Base-by-base conservation (phyloP, 1,139 yeast genomes). In the Suhomyces wounanorum region DNA sequence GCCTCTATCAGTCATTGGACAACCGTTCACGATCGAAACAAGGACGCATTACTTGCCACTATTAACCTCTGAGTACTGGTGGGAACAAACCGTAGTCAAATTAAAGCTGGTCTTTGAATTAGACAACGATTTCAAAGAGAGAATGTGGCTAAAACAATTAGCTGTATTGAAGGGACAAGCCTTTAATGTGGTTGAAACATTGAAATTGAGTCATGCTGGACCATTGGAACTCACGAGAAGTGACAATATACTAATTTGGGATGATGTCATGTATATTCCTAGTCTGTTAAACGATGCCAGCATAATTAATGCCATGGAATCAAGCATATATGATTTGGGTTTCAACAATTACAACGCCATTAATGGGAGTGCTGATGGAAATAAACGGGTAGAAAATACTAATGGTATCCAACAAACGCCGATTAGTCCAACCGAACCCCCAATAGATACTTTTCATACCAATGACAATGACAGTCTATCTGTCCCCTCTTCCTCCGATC, bases 151-250 rank as follows among this genome's bases (percentile, higher is more conserved):
- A 40, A 79, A 81, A 52, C 94, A 87, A 60, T 74, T 86, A 73
- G 84, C 89, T 0, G 87, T 87, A 1, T 60, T 87, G 59, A 87
- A 87, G 60, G 95, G 95, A 0, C 94, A 87, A 60, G 90, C 94
- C 0, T 86, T 85, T 67, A 86, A 86, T 57, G 86, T 87, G 8
- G 87, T 86, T 4, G 90, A 87, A 57, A 77, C 85, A 1, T 66
- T 87, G 48, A 83, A 82, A 58, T 67, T 74, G 40, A 73, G 75
- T 1, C 77, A 78, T 43, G 86, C 84, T 47, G 90, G 91, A 0
- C 92, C 91, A 0, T 68, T 85, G 51, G 91, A 86, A 55, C 69
- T 87, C 25, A 84, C 85, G 0, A 71, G 88, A 55, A 66, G 87
- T 45, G 80, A 82, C 17, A 72, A 85, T 48, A 71, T 85, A 40